Evolutionary conservation across 2,329 filamentous ascomycete species (phyloP), one percentile per base, ranked within the genome.

Genomic region (Geosmithia putterillii): DNA sequence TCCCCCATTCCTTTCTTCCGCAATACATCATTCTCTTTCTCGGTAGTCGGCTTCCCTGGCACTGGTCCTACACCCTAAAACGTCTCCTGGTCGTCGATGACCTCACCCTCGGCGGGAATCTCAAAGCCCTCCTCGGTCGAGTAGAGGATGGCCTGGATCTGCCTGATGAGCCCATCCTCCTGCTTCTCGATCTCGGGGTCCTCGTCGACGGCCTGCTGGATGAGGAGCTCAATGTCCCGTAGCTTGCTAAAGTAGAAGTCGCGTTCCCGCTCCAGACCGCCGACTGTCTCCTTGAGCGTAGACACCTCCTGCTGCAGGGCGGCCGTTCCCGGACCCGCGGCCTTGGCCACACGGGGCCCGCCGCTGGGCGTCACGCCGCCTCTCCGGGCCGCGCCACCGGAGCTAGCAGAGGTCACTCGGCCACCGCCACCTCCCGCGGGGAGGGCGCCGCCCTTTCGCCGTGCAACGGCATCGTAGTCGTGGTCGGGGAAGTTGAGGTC

Each of bases 221-320:
- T 77, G 55, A 98, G 70, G 51, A 98, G 70, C 67, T 98, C 92
- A 54, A 98, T 98, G 60, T 98, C 92, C 46, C 92, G 78, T 50
- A 98, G 74, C 73, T 98, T 98, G 74, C 86, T 94, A 66, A 98
- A 98, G 73, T 98, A 98, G 62, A 98, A 98, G 63, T 98, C 92
- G 41, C 92, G 78, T 70, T 98, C 92, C 54, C 92, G 83, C 73
- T 98, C 92, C 37, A 98, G 73, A 1, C 92, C 92, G 12, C 79
- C 74, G n/a, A 98, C 90, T 0, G 87, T 95, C 69, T 96, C 90
- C 73, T 95, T 95, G 53, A 96, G 74, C 22, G 84, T 85, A 37
- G 76, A 74, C 59, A 94, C 92, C 73, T 96, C 92, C 58, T 84
- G 76, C 60, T 86, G 78, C 53, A 98, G 68, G 4, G 81, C 87